A percentile compares a stretch with the other conserved stretches of the same genome.
These are phyloP conservation scores for Penicillium sp. DNA, from an alignment of 2,329 filamentous ascomycete species.

Conservation along the genomic window DNA sequence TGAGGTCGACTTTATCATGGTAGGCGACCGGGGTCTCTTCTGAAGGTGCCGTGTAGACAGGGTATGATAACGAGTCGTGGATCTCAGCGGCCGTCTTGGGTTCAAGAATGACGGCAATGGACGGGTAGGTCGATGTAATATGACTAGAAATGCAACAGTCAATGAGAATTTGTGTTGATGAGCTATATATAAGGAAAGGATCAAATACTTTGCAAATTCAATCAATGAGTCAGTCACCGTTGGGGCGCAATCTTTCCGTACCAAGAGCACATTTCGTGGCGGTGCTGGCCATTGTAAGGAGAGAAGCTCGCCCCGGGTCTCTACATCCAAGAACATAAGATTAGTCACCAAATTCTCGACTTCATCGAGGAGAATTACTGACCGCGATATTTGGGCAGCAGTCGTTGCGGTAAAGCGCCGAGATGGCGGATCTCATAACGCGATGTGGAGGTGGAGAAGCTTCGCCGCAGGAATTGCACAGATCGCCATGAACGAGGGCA, in stretches of 20 bases:
- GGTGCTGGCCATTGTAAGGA: slow-evolving; percentile 62
- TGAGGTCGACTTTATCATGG: slow-evolving; percentile 76
- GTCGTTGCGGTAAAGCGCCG: slow-evolving; percentile 42
- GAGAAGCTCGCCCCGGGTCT: slow-evolving; percentile 57
- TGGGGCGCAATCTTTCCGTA: slow-evolving; percentile 59
- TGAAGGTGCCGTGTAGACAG: slow-evolving; percentile 55
- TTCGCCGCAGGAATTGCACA: slow-evolving; percentile 21
- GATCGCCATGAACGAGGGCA: slow-evolving; percentile 11
- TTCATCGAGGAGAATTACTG: too few relatives aligned
- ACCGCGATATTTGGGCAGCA: slow-evolving; percentile 60
- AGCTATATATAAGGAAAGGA: background rate
- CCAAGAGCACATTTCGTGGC: slow-evolving; percentile 62
- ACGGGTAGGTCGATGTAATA: slow-evolving; percentile 71
- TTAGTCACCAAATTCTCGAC: slow-evolving; percentile 27
- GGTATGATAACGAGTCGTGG: slow-evolving; percentile 64
- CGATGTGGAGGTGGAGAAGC: slow-evolving; percentile 39
- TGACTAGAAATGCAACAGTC: slow-evolving; percentile 54
- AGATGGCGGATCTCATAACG: slow-evolving; percentile 42
- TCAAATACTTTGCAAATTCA: slow-evolving; percentile 48
- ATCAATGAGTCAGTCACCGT: slow-evolving; percentile 51
- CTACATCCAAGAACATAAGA: slow-evolving; percentile 29
- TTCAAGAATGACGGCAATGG: slow-evolving; percentile 77
- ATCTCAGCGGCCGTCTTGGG: slow-evolving; percentile 65
- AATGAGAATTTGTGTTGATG: slow-evolving; percentile 8
- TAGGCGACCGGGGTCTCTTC: slow-evolving; percentile 45